Percentiles rank a stretch among this genome's conserved stretches.
Evolutionary conservation across 495 filamentous ascomycete genomes (phyloP).

Genomic region (Tuber melanosporum): DNA sequence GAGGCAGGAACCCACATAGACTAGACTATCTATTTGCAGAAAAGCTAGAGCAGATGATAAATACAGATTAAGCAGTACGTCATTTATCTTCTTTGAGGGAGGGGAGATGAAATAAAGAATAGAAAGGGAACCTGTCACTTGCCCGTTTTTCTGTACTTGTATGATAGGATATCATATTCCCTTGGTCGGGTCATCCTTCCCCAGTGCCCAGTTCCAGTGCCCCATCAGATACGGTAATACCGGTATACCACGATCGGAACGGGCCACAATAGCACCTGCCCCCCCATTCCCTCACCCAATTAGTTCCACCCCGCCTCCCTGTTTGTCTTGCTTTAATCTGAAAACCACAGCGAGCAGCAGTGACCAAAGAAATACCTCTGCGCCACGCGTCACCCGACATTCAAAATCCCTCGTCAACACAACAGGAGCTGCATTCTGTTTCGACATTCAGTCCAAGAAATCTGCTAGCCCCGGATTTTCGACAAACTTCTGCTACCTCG

Average conservation of each 20-base stretch:
- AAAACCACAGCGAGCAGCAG: conserved; percentile 18
- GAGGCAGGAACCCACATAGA: background rate
- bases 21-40: conserved; percentile 8
- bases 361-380: conserved; percentile 30
- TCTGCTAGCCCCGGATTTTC: conserved; percentile 18
- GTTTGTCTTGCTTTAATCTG: conserved; percentile 24
- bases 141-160: conserved; percentile 21
- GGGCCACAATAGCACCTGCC: conserved; percentile 20
- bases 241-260: conserved; percentile 15
- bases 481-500: conserved; percentile 18
- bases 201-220: conserved; percentile 19
- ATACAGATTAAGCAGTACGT: conserved; percentile 25
- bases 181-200: conserved; percentile 35
- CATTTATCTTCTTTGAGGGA: conserved; percentile 27
- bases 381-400: conserved; percentile 7
- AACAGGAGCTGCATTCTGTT: conserved; percentile 11
- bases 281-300: conserved; percentile 4
- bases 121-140: background rate
- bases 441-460: conserved; percentile 23
- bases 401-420: conserved; percentile 15
- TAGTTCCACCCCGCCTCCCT: conserved; percentile 16
- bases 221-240: conserved; percentile 28
- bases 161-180: conserved; percentile 16
- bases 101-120: background rate
- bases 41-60: conserved; percentile 8